Conservation (phyloP, 2,329 filamentous ascomycete species). For the Diplocarpon rosae region DNA sequence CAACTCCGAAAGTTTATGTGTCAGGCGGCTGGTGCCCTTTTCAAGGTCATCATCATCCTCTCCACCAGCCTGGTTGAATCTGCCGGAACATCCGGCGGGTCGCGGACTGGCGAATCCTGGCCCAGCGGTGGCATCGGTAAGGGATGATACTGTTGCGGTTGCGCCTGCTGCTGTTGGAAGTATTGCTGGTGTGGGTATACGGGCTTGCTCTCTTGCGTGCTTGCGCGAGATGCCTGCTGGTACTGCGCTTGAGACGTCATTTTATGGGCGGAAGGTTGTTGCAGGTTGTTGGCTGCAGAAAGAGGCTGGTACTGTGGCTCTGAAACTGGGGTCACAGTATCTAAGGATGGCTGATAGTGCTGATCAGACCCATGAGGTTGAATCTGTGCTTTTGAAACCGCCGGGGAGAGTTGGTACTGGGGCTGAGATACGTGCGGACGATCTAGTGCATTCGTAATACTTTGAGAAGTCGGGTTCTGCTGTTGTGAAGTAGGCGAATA, state of each 20-base stretch:
- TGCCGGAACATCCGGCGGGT: conserved; percentile 25
- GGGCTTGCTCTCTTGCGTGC: too few relatives aligned
- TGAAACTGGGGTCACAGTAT: not conserved
- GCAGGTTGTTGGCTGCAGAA: not conserved
- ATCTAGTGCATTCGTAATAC: not conserved
- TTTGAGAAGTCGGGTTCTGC: not conserved
- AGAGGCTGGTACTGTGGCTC: conserved; percentile 1
- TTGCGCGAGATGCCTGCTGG: not conserved
- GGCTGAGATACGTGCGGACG: conserved; percentile 1
- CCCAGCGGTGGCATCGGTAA: not conserved
- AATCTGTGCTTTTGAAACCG: not conserved
- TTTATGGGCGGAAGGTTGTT: not conserved
- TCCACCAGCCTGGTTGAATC: conserved; percentile 35
- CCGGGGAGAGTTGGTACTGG: not conserved
- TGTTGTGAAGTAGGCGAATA: not conserved
- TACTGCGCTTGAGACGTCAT: not conserved
- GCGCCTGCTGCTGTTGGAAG: not conserved
- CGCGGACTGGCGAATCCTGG: conserved; percentile 7
- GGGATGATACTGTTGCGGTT: conserved; percentile 3
- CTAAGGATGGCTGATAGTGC: not conserved
- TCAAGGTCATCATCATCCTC: conserved; percentile 41
- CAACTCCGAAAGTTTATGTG: not conserved
- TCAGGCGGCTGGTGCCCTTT: conserved; percentile 22
- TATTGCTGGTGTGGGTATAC: too few relatives aligned
- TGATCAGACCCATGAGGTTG: not conserved